Conservation (phyloP, 2,329 filamentous ascomycete species). For the Ceratocystis huliohia region DNA sequence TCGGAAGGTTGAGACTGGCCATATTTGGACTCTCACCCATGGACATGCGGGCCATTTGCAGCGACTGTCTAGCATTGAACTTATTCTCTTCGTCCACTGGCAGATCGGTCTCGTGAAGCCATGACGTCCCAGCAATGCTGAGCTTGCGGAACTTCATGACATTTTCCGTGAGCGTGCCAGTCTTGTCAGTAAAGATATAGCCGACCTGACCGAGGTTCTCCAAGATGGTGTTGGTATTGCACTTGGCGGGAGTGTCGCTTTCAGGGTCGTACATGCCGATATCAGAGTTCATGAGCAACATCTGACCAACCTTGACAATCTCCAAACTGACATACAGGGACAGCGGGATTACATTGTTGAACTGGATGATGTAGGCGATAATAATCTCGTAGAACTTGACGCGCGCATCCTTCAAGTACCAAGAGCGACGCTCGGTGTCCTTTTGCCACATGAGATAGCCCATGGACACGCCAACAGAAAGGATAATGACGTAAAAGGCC, state of each 20-base stretch:
- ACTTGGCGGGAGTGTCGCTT: conserved; percentile 73
- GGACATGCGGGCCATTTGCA: conserved; percentile 17
- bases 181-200: conserved; percentile 90
- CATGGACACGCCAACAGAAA: conserved; percentile 71
- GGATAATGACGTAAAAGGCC: conserved; percentile 61
- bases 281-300: conserved; percentile 68
- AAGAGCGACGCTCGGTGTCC: conserved; percentile 53
- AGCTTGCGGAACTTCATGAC: conserved; percentile 91
- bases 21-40: conserved; percentile 16
- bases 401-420: conserved; percentile 59
- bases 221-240: conserved; percentile 87
- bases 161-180: conserved; percentile 86
- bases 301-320: conserved; percentile 65
- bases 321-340: conserved; percentile 87
- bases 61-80: conserved; percentile 16
- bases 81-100: conserved; percentile 20
- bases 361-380: conserved; percentile 87
- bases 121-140: conserved; percentile 77
- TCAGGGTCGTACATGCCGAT: conserved; percentile 82
- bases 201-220: conserved; percentile 85
- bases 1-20: conserved; percentile 5
- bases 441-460: conserved; percentile 68
- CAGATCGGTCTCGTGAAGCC: conserved; percentile 71
- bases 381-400: conserved; percentile 75
- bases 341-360: conserved; percentile 88